Evolutionary conservation across 2,329 filamentous ascomycete species (phyloP).

Genomic region (Cyclaneusma minus): DNA sequence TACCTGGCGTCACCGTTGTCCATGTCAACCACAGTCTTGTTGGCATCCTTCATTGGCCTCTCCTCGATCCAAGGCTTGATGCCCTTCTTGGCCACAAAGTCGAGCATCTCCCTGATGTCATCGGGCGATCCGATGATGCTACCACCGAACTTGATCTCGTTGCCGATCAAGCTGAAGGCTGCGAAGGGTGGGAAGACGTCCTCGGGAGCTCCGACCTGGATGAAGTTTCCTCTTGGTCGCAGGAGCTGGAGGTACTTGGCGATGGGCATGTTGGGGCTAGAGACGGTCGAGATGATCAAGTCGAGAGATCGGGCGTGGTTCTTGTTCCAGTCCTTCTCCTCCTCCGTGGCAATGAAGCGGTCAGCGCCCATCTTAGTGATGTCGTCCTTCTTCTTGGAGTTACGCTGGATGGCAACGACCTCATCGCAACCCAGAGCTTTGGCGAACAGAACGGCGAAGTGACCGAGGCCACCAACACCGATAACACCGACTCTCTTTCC

Average conservation of each 20-base stretch:
- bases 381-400: conserved; percentile 39
- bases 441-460: conserved; percentile 58
- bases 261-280: conserved; percentile 43
- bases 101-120: conserved; percentile 46
- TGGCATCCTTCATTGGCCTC: conserved; percentile 40
- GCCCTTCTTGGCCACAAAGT: conserved; percentile 40
- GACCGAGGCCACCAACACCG: conserved; percentile 59
- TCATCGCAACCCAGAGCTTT: conserved; percentile 54
- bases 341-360: conserved; percentile 33
- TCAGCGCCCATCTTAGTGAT: conserved; percentile 46
- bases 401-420: conserved; percentile 48
- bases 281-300: conserved; percentile 43
- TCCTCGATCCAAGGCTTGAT: conserved; percentile 41
- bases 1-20: conserved; percentile 37
- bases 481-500: conserved; percentile 59
- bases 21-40: conserved; percentile 40
- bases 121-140: conserved; percentile 20
- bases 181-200: conserved; percentile 2
- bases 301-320: conserved; percentile 36
- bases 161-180: conserved; percentile 1
- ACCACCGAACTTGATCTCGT: conserved; percentile 3
- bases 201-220: conserved; percentile 41
- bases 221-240: conserved; percentile 40
- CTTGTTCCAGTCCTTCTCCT: conserved; percentile 41
- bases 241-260: conserved; percentile 44